Percentiles rank a stretch among this genome's conserved stretches.
Conservation (phyloP, 805 yeast genomes). For the Vanderwaltozyma verrucispora region DNA sequence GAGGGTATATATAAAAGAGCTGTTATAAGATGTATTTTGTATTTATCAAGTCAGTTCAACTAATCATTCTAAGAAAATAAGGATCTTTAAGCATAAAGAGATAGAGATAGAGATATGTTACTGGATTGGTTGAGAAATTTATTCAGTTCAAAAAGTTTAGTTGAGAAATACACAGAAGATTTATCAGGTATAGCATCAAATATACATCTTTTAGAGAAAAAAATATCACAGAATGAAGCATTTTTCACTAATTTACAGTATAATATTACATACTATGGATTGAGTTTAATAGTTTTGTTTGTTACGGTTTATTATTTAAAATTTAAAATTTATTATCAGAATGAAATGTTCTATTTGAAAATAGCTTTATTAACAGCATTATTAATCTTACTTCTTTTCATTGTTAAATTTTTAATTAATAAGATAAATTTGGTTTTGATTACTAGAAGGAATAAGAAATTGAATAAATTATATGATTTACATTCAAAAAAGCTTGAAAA, state of each 20-base stretch:
- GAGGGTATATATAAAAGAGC: no score
- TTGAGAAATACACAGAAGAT: slow-evolving; percentile 23
- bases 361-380: not conserved
- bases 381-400: not conserved
- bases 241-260: slow-evolving; percentile 11
- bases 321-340: not conserved
- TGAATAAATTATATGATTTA: slow-evolving; percentile 31
- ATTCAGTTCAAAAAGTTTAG: slow-evolving; percentile 10
- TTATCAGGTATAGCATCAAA: slow-evolving; percentile 19
- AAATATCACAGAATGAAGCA: slow-evolving; percentile 12
- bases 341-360: not conserved
- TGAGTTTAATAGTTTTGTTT: slow-evolving; percentile 3
- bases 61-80: no score
- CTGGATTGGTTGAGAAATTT: slow-evolving; percentile 2
- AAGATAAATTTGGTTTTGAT: not conserved
- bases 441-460: slow-evolving; percentile 3
- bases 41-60: no score
- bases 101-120: no score
- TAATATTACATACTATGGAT: slow-evolving; percentile 14
- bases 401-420: not conserved
- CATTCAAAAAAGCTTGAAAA: slow-evolving; percentile 53
- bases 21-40: no score
- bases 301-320: slow-evolving; percentile 5
- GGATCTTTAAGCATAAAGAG: no score
- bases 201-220: slow-evolving; percentile 21